Evolutionary conservation across 2,329 filamentous ascomycete species (phyloP).

Genomic region (Alternaria atra): DNA sequence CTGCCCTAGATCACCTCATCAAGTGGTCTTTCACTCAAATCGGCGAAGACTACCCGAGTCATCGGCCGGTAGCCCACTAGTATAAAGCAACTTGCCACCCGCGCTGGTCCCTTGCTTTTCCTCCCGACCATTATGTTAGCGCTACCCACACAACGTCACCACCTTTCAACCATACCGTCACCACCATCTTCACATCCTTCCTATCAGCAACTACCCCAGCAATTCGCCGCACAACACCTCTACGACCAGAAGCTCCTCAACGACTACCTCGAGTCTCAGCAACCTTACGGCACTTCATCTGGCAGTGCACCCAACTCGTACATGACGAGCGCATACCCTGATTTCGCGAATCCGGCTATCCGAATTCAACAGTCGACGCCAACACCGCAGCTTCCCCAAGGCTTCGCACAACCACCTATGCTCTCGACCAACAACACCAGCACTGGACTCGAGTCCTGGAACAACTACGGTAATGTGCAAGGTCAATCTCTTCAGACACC

Average conservation of each 20-base stretch:
- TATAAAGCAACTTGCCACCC: conserved; percentile 53
- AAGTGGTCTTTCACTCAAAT: conserved; percentile 30
- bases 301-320: conserved; percentile 35
- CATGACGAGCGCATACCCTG: conserved; percentile 46
- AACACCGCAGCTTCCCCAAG: conserved; percentile 43
- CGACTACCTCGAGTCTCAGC: conserved; percentile 51
- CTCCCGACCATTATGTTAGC: conserved; percentile 49
- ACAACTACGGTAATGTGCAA: conserved; percentile 44
- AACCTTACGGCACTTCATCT: conserved; percentile 33
- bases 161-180: conserved; percentile 42
- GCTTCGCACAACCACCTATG: conserved; percentile 44
- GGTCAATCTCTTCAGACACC: conserved; percentile 47
- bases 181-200: conserved; percentile 42
- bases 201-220: conserved; percentile 40
- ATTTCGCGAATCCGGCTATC: conserved; percentile 50
- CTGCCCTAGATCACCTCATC: conserved; percentile 47
- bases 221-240: conserved; percentile 35
- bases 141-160: conserved; percentile 50
- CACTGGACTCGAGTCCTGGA: conserved; percentile 44
- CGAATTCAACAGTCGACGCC: conserved; percentile 54
- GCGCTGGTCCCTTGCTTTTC: conserved; percentile 42
- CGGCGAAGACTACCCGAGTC: conserved; percentile 42
- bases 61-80: conserved; percentile 39
- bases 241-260: conserved; percentile 48
- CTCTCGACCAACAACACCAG: conserved; percentile 36